These are phyloP conservation scores for Paramecium caudatum DNA, from an alignment of 73 alveolate species.

Conservation along the genomic window DNA sequence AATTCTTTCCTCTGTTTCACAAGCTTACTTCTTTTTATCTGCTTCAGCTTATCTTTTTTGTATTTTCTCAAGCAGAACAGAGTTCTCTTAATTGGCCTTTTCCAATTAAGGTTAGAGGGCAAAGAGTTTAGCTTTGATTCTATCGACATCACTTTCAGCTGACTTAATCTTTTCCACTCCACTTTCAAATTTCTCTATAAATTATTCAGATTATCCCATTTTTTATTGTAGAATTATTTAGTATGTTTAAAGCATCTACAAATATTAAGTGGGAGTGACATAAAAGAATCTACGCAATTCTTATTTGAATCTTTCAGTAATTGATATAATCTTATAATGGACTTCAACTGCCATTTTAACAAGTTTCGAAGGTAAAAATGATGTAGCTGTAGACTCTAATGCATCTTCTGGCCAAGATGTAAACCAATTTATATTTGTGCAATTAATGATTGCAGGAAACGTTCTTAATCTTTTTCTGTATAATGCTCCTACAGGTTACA, in stretches of 20 bases:
- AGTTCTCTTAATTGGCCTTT: conserved; percentile 82
- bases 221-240: conserved; percentile 83
- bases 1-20: conserved; percentile 75
- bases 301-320: conserved; percentile 89
- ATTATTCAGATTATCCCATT: conserved; percentile 26
- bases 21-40: conserved; percentile 75
- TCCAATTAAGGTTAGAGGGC: conserved; percentile 92
- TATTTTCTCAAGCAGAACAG: conserved; percentile 16
- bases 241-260: conserved; percentile 97
- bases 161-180: conserved; percentile 85
- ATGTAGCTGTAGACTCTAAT: conserved; percentile 73
- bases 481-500: conserved; percentile 81
- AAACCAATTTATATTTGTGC: conserved; percentile 86
- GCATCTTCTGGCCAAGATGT: conserved; percentile 84
- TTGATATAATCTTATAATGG: conserved; percentile 95
- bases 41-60: conserved; percentile 81
- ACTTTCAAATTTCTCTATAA: conserved; percentile 52
- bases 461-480: conserved; percentile 81
- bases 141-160: conserved; percentile 91
- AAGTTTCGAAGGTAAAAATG: conserved; percentile 84
- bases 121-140: conserved; percentile 86
- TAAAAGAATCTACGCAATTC: conserved; percentile 98
- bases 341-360: conserved; percentile 96
- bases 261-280: conserved; percentile 99
- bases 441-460: conserved; percentile 82